Evolutionary conservation across 768 basidiomycete species (phyloP), one percentile per base, ranked within the genome.

Genomic region (Boletus huronensis): DNA sequence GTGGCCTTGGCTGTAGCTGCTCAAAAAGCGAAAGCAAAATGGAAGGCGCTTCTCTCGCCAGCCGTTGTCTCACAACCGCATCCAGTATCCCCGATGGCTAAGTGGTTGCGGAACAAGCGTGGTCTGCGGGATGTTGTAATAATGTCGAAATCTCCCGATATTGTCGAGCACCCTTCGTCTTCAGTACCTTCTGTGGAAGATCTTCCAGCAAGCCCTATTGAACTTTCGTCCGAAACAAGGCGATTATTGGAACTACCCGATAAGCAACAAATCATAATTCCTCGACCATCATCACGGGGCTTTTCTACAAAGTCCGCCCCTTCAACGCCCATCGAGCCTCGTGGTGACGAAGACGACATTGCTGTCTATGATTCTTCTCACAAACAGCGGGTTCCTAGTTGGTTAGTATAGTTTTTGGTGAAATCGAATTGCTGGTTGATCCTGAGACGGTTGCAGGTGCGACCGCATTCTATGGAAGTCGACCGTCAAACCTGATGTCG

Each of bases 401-500:
- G 90, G 90, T 88, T 60, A 45, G 82, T 72, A 6, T 32, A 11
- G n/a, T 46, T 38, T 31, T 41, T 42, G 11, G 32, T 48, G 31
- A 29, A 26, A 43, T 38, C 2, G 11, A 26, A 6, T 35, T 29
- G 40, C 26, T 54, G 42, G 29, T 53, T 55, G 26, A 66, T 45
- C 38, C 13, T 34, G 32, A 41, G 35, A 32, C 23, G n/a, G 5
- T 36, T 54, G 7, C 49, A 89, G 88, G 88, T 93, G 90, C 63
- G 90, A 93, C 66, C 83, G 90, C 19, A 88, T 93, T 42, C 71
- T 93, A 5, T 92, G 84, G 84, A 93, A 90, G 69, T 79, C 87
- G 6, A 90, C 85, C 0, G 76, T 88, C 25, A 64, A 73, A 29
- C 79, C 78, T 16, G 77, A 77, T 13, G 70, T 72, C 1, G 73